phyloP scores from a whole-genome alignment of 2,329 filamentous ascomycete genomes.

The Arthrobotrys iridis region DNA sequence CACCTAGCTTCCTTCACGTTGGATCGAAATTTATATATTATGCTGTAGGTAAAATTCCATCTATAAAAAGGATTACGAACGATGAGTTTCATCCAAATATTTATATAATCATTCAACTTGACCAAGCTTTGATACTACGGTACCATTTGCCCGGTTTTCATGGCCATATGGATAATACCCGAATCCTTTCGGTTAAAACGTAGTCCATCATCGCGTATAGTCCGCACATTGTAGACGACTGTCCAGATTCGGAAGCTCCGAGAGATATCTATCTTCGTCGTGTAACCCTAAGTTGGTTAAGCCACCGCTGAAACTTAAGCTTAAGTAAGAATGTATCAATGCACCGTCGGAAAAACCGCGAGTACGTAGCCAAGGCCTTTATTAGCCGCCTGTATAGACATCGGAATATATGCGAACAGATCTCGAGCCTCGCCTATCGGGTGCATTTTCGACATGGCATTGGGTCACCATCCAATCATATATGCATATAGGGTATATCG shows the following conservation, averaged over 20 bases:
- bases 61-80: no score
- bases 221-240: constrained; percentile 14
- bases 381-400: constrained; percentile 1
- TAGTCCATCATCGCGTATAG: constrained; percentile 7
- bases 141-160: not conserved
- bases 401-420: constrained; percentile 33
- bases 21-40: no score
- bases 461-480: not conserved
- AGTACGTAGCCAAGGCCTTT: not conserved
- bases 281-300: constrained; percentile 26
- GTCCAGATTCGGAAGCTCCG: constrained; percentile 36
- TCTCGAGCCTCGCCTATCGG: not conserved
- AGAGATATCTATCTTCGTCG: not conserved
- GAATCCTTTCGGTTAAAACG: constrained; percentile 25
- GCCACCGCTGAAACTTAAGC: not conserved
- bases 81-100: not conserved
- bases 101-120: not conserved
- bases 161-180: not conserved
- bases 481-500: not conserved
- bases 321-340: constrained; percentile 20
- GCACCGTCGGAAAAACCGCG: constrained; percentile 1
- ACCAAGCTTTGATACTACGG: not conserved
- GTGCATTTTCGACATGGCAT: not conserved
- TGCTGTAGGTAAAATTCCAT: no score
- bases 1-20: not conserved